Conservation (phyloP, 176 grass and related monocot species). For the Bromus sterilis region DNA sequence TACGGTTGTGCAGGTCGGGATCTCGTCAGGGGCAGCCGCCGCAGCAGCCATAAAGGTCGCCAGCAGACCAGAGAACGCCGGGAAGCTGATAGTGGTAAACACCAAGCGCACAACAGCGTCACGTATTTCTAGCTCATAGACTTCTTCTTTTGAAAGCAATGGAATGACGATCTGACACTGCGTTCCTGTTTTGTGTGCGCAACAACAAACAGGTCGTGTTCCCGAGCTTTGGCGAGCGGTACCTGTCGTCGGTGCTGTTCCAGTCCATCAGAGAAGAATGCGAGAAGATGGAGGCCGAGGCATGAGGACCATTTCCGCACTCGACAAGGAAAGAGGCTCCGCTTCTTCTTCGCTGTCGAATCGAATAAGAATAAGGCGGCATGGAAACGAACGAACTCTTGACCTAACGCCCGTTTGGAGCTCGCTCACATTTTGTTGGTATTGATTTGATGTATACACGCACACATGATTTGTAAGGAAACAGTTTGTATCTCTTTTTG, state of each 20-base stretch:
- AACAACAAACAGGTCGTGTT: slow-evolving; percentile 50
- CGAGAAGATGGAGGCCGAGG: slow-evolving; percentile 84
- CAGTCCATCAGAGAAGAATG: slow-evolving; percentile 85
- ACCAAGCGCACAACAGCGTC: not conserved
- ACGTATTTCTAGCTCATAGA: not conserved
- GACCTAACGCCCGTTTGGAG: not conserved
- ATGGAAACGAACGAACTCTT: not conserved
- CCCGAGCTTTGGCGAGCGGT: slow-evolving; percentile 96
- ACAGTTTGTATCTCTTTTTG: not conserved
- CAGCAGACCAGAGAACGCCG: slow-evolving; percentile 81
- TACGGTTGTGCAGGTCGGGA: slow-evolving; percentile 61
- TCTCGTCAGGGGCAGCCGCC: slow-evolving; percentile 90
- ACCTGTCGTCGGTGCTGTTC: slow-evolving; percentile 74
- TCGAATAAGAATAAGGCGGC: not conserved
- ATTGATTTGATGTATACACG: not conserved
- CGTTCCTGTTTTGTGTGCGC: not conserved
- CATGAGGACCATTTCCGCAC: slow-evolving; percentile 27
- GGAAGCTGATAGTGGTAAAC: slow-evolving; percentile 72
- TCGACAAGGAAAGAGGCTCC: not conserved
- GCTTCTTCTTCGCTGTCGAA: not conserved
- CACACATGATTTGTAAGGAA: not conserved
- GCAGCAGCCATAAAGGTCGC: slow-evolving; percentile 77
- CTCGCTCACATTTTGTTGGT: not conserved
- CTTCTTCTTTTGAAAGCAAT: not conserved
- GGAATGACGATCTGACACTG: not conserved